Evolutionary conservation across 2,329 filamentous ascomycete genomes (phyloP).

Genomic region (Ophiostoma perfectum): DNA sequence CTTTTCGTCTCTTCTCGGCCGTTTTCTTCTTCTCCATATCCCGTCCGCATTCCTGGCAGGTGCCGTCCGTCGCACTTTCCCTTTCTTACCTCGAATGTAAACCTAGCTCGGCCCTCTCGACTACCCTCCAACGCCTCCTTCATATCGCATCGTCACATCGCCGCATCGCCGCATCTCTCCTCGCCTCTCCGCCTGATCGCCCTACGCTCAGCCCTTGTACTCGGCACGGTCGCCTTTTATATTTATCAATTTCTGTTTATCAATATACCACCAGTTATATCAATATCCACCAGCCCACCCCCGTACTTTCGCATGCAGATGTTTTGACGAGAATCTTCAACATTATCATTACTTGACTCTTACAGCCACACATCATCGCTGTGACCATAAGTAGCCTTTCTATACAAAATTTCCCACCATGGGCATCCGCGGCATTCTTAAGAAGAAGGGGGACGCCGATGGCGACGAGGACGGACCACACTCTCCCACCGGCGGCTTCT

Average conservation of each 20-base stretch:
- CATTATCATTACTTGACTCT: not conserved
- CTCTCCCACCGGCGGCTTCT: not conserved
- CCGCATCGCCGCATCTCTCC: not conserved
- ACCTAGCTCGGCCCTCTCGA: not conserved
- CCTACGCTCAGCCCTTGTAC: not conserved
- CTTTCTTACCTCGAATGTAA: not conserved
- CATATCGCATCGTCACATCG: not conserved
- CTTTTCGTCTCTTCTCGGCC: not conserved
- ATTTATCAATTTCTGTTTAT: no score
- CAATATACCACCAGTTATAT: no score
- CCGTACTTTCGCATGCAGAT: not conserved
- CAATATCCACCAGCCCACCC: no score
- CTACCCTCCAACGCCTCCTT: not conserved
- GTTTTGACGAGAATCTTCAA: no score
- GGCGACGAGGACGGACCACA: constrained; percentile 14
- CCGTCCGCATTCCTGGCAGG: not conserved
- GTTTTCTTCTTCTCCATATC: not conserved
- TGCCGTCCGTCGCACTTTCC: not conserved
- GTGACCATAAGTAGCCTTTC: not conserved
- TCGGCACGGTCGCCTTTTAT: not conserved
- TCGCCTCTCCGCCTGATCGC: not conserved
- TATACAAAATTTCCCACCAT: constrained; percentile 13
- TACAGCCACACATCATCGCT: not conserved
- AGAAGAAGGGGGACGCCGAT: constrained; percentile 22
- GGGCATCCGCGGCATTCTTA: constrained; percentile 22